Evolutionary conservation across 2,329 filamentous ascomycete species (phyloP), one percentile per base, ranked within the genome.

Genomic region (Ploettnerulaceae sp.): DNA sequence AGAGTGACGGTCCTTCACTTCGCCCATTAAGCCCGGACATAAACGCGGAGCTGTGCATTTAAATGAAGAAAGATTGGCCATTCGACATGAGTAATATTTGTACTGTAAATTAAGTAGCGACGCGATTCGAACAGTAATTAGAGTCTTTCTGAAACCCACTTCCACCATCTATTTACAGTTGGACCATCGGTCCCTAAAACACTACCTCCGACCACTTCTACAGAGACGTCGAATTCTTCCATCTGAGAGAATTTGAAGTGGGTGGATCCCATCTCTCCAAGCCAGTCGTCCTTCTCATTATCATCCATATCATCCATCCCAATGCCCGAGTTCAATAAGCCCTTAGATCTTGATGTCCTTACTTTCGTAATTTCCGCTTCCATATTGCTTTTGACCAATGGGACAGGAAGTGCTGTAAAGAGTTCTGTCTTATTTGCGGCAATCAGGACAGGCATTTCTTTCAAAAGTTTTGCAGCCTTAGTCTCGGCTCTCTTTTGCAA

Each of bases 341-440:
- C 89, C 68, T 86, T 91, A 58, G 83, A 86, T 63, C 81, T 82
- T 31, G 86, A 86, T 47, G 75, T 73, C 37, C 91, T 79, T 42
- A 97, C 84, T 39, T 84, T 79, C 20, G 82, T 80, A 50, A 97
- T 80, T 65, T 96, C 91, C 9, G 75, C 72, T 69, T 97, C 90
- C 11, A 98, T 72, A 54, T 77, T 79, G 43, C 75, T 74, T 66
- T 79, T 84, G 49, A 96, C 86, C 24, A 94, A 72, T 5, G 77
- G 75, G 0, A 86, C 79, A 0, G 93, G 93, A 41, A 96, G 70
- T 6, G 91, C 89, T 0, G 93, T 96, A 65, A 98, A 98, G 1
- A 98, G 74, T 65, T 98, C 93, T 63, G 89, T 77, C 74, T 98
- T 98, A 69, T 97, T 98, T 44, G 89, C 90, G 1, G 89, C 90